Evolutionary conservation across 345 rosid genomes (phyloP).

Genomic region (Eucalyptus grandis): DNA sequence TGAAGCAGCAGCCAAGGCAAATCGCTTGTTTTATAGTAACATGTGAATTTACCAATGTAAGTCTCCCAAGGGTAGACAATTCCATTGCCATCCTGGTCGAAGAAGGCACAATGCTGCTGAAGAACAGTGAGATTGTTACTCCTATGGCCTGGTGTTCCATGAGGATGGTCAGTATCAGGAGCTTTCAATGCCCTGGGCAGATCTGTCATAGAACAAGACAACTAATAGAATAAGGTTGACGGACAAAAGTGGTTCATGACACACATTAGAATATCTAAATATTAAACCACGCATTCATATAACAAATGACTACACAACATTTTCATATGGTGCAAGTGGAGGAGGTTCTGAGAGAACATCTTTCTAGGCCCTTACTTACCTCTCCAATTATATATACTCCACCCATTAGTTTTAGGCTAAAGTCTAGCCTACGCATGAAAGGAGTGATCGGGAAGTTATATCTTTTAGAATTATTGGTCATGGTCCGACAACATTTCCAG

Average conservation of each 20-base stretch:
- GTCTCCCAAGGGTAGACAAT: constrained; percentile 98
- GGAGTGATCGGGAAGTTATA: background rate
- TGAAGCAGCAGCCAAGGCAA: background rate
- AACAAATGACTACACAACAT: background rate
- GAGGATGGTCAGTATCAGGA: constrained; percentile 52
- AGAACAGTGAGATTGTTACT: constrained; percentile 51
- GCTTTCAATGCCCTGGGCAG: constrained; percentile 71
- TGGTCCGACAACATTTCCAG: background rate
- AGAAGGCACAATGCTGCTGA: constrained; percentile 87
- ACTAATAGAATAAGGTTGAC: background rate
- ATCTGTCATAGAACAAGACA: constrained; percentile 16
- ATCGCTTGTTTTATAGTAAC: background rate
- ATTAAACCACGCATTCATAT: background rate
- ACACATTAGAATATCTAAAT: background rate
- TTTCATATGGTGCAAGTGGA: background rate
- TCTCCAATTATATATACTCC: background rate
- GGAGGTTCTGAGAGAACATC: background rate
- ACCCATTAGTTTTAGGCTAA: background rate
- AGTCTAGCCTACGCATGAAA: fast-evolving
- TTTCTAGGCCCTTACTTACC: background rate
- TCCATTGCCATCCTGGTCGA: constrained; percentile 69
- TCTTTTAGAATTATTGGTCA: background rate
- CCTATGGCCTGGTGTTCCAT: constrained; percentile 50
- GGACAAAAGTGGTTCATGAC: background rate
- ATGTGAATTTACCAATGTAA: constrained; percentile 33